Base-by-base conservation (phyloP, 345 rosid genomes). In the Physaria fendleri region DNA sequence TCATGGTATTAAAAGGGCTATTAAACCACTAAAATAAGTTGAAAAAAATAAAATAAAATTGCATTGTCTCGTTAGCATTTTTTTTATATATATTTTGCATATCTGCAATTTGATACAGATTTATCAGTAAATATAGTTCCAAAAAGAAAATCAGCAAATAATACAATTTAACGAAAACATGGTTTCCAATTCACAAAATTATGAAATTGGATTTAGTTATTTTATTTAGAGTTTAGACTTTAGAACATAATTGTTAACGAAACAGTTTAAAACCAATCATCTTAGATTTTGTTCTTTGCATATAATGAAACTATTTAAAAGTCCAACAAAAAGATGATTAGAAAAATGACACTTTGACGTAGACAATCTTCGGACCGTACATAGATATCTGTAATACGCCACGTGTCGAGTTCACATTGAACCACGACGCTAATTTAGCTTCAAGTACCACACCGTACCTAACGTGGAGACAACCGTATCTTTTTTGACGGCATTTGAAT, bases 401-500 rank as follows among this genome's bases (percentile, higher is more conserved):
- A 70, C 64, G 74, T 70, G 74, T 70, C 3, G 9, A 24, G 51
- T 47, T 40, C 25, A 32, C 52, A 62, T 32, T 33, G 59, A 23
- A n/a, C 39, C 74, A 69, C 69, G 69, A 62, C 39, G 64, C 6
- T 40, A 14, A 55, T 69, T 58, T 55, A 44, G 43, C 30, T 38
- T 52, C 48, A 62, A 69, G 69, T 56, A 69, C 69, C 39, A 54
- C 73, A 56, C 69, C 69, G 74, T 69, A 69, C 74, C 64, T 48
- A 70, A 47, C 74, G 28, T 62, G 56, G 64, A 70, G 69, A 62
- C 68, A 69, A 62, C 74, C 69, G 53, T 55, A 69, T 69, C 68
- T 69, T 24, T 24, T 61, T 29, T 23, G 68, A 51, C 71, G 47
- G 56, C 41, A 71, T 45, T 8, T 24, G n/a, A 48, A 55, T 47